These are phyloP conservation scores for Tetrahymena malaccensis DNA, from an alignment of 73 alveolate genomes.

Conservation along the genomic window DNA sequence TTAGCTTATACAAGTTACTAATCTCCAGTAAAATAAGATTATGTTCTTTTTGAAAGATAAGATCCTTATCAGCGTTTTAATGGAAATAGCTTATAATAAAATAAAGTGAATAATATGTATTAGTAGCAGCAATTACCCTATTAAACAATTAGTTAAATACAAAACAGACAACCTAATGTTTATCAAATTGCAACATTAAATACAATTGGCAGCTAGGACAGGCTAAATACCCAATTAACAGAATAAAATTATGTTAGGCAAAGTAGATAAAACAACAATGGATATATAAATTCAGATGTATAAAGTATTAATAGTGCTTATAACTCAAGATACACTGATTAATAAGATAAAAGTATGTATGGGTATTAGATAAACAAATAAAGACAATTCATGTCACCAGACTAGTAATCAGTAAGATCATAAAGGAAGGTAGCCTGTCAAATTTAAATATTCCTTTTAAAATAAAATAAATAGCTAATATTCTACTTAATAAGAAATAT, in stretches of 20 bases:
- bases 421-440: neutral
- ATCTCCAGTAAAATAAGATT: neutral
- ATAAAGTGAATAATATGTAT: neutral
- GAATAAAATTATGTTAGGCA: neutral
- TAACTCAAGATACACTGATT: neutral
- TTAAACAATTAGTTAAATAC: neutral
- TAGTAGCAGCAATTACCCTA: neutral
- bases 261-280: neutral
- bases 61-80: neutral
- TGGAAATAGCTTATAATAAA: neutral
- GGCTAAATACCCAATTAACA: neutral
- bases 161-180: neutral
- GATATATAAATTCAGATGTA: neutral
- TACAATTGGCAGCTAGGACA: neutral
- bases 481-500: neutral
- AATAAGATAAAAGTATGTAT: neutral
- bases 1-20: neutral
- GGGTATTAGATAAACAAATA: neutral
- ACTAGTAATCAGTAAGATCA: neutral
- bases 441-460: no score
- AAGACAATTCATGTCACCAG: neutral
- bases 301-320: neutral
- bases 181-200: neutral
- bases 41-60: neutral
- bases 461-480: no score